phyloP scores from a whole-genome alignment of 306 rosid genomes.

The Aeschynomene evenia region DNA sequence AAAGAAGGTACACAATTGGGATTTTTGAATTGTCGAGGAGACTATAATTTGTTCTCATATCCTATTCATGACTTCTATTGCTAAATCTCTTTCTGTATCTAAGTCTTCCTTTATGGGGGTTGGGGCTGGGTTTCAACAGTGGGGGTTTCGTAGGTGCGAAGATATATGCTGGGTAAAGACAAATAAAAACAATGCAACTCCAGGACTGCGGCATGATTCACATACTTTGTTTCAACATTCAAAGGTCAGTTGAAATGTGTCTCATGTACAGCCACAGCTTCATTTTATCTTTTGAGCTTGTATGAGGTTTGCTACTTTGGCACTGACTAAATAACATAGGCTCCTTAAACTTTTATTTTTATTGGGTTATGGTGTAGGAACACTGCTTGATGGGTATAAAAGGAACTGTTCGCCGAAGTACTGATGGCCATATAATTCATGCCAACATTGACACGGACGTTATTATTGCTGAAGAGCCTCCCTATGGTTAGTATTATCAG shows the following conservation, averaged over 20 bases:
- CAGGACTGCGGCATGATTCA: conserved; percentile 91
- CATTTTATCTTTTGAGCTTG: conserved; percentile 12
- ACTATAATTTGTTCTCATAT: not conserved
- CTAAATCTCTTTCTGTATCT: not conserved
- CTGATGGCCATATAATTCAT: conserved; percentile 98
- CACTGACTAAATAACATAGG: not conserved
- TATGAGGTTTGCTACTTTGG: not conserved
- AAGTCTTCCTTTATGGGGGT: conserved; percentile 28
- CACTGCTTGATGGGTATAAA: conserved; percentile 99
- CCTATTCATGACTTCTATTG: conserved; percentile 9
- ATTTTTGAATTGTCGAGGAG: not conserved
- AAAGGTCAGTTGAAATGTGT: conserved; percentile 57
- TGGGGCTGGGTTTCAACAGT: conserved; percentile 52
- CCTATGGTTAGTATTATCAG: conserved; percentile 79
- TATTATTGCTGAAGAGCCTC: conserved; percentile 96
- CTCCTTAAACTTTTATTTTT: conserved; percentile 16
- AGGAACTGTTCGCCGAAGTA: conserved; percentile 98
- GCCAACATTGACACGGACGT: conserved; percentile 99
- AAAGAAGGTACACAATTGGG: conserved; percentile 66
- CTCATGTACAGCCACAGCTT: conserved; percentile 1
- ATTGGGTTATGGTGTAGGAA: conserved; percentile 53
- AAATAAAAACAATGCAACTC: conserved; percentile 83
- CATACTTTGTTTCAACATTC: conserved; percentile 99
- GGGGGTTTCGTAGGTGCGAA: conserved; percentile 99
- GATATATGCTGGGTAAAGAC: conserved; percentile 99